These are phyloP conservation scores for Metschnikowia hibisci DNA, from an alignment of 805 yeast genomes.

Conservation along the genomic window DNA sequence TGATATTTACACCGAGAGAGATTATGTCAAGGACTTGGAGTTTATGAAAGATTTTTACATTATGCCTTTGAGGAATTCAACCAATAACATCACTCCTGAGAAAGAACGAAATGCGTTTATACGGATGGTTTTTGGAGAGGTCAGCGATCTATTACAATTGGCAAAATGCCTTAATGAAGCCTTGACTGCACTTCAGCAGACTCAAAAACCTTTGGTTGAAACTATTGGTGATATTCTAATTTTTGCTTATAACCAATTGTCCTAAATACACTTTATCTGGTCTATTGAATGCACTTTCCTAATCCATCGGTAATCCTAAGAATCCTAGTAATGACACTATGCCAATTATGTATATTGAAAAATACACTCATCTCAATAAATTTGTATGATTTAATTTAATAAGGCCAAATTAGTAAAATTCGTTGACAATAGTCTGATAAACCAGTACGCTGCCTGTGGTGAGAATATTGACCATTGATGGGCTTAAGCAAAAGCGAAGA, in stretches of 20 bases:
- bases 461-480: constrained; percentile 55
- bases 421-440: constrained; percentile 23
- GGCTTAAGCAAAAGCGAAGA: constrained; percentile 59
- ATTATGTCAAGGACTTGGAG: constrained; percentile 91
- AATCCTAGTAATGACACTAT: too few relatives aligned
- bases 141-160: constrained; percentile 78
- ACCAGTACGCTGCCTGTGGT: constrained; percentile 47
- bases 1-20: constrained; percentile 92
- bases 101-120: constrained; percentile 87
- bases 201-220: constrained; percentile 75
- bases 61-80: constrained; percentile 78
- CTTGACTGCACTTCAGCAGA: constrained; percentile 76
- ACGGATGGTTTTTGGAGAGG: constrained; percentile 86
- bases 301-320: too few relatives aligned
- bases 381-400: too few relatives aligned
- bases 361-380: too few relatives aligned
- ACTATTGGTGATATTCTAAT: constrained; percentile 84
- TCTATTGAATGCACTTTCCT: too few relatives aligned
- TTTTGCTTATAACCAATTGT: too few relatives aligned
- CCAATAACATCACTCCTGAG: constrained; percentile 74
- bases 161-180: constrained; percentile 87
- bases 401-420: too few relatives aligned
- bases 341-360: too few relatives aligned
- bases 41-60: constrained; percentile 92
- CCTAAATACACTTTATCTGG: too few relatives aligned